A percentile compares a stretch with the other conserved stretches of the same genome.
Conservation (phyloP, 2,329 filamentous ascomycete genomes). For the Fusarium graminum region DNA sequence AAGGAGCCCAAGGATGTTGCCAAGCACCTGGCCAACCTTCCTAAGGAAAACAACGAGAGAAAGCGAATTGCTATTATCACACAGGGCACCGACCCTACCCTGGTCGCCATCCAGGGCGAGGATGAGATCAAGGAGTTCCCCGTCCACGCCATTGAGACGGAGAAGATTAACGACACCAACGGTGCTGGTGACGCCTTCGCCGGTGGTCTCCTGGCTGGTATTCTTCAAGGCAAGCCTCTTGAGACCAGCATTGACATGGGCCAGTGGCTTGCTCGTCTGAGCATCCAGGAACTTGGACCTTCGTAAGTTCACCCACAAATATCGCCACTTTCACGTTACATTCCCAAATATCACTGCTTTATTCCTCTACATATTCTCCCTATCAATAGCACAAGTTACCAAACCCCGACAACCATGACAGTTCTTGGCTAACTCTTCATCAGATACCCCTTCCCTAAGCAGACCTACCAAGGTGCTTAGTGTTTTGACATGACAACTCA, state of each 20-base stretch:
- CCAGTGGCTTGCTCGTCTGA: constrained; percentile 94
- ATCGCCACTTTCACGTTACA: constrained; percentile 19
- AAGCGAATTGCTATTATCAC: constrained; percentile 92
- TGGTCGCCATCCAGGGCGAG: constrained; percentile 82
- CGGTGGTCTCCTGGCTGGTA: constrained; percentile 90
- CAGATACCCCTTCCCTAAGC: constrained; percentile 86
- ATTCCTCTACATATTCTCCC: constrained; percentile 40
- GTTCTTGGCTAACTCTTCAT: constrained; percentile 38
- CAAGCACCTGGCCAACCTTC: constrained; percentile 84
- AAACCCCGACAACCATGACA: constrained; percentile 26
- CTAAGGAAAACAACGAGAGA: constrained; percentile 90
- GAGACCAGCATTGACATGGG: constrained; percentile 88
- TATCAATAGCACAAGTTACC: constrained; percentile 34
- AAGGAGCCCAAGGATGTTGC: constrained; percentile 88
- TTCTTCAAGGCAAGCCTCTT: constrained; percentile 86
- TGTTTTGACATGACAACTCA: constrained; percentile 40
- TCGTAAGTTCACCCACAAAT: constrained; percentile 74
- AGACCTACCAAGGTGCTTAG: constrained; percentile 72
- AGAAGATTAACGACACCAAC: constrained; percentile 93
- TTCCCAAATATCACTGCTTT: constrained; percentile 21
- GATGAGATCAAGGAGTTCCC: constrained; percentile 80
- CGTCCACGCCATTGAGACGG: constrained; percentile 81
- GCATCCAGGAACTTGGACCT: constrained; percentile 94
- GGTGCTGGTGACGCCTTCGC: constrained; percentile 98
- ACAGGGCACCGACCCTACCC: constrained; percentile 90